Percentiles rank a stretch among this genome's conserved stretches.
These are phyloP conservation scores for Histomonas meleagridis DNA, from an alignment of 208 protist genomes.

Conservation along the genomic window DNA sequence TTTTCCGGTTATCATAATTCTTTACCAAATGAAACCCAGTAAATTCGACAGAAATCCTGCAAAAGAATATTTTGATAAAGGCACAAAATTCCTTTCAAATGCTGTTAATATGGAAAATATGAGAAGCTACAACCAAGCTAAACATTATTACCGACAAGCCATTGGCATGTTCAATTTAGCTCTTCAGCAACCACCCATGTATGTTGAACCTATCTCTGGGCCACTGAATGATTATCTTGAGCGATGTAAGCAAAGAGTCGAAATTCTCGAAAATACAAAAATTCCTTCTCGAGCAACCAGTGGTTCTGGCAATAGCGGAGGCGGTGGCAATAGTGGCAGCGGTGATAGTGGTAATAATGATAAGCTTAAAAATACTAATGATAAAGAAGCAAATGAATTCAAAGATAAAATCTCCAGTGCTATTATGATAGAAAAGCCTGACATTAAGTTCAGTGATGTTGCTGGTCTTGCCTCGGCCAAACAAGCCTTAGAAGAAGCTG, in stretches of 20 bases:
- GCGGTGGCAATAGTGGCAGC: neutral
- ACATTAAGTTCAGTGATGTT: slow-evolving; percentile 77
- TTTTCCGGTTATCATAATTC: too few species aligned
- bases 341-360: neutral
- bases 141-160: neutral
- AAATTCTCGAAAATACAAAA: neutral
- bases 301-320: neutral
- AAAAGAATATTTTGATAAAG: too few species aligned
- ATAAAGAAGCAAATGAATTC: neutral
- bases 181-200: neutral
- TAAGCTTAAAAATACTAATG: too few species aligned
- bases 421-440: slow-evolving; percentile 76
- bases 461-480: slow-evolving; percentile 82
- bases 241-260: neutral
- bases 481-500: slow-evolving; percentile 69
- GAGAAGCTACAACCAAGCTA: too few species aligned
- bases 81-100: too few species aligned
- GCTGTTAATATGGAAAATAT: too few species aligned
- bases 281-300: neutral
- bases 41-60: too few species aligned
- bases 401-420: slow-evolving; percentile 41
- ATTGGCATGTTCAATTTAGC: neutral
- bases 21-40: too few species aligned
- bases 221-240: neutral
- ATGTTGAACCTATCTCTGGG: neutral